Evolutionary conservation across 805 yeast species (phyloP).

Genomic region (Cyberlindnera amylophila): DNA sequence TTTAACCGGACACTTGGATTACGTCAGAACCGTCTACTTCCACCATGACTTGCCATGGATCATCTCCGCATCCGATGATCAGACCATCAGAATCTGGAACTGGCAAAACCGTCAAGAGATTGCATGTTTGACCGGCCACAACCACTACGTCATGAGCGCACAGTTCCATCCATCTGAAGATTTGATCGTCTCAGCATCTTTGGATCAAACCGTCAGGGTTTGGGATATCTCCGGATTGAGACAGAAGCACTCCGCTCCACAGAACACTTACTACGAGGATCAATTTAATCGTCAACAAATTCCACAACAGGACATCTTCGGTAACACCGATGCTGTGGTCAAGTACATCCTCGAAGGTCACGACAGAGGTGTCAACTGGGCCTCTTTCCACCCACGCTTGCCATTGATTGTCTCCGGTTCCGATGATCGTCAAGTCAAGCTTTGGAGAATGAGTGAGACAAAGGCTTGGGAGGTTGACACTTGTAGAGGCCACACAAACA

Average conservation of each 20-base stretch:
- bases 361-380: constrained; percentile 98
- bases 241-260: constrained; percentile 90
- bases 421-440: constrained; percentile 90
- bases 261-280: constrained; percentile 41
- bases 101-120: constrained; percentile 98
- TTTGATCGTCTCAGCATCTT: constrained; percentile 88
- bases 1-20: constrained; percentile 90
- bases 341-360: constrained; percentile 97
- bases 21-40: constrained; percentile 89
- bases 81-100: constrained; percentile 98
- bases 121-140: constrained; percentile 96
- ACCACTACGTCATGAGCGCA: constrained; percentile 97
- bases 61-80: constrained; percentile 93
- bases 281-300: constrained; percentile 49
- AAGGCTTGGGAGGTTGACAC: constrained; percentile 99
- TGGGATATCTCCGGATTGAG: constrained; percentile 97
- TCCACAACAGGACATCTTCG: constrained; percentile 90
- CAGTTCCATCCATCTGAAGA: constrained; percentile 96
- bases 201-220: constrained; percentile 97
- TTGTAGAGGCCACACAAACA: constrained; percentile 95
- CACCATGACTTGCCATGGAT: constrained; percentile 98
- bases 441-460: constrained; percentile 97
- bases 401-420: constrained; percentile 94
- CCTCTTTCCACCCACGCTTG: constrained; percentile 93
- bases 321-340: constrained; percentile 89